phyloP scores from a whole-genome alignment of 306 rosid genomes.

The Glycyrrhiza uralensis region DNA sequence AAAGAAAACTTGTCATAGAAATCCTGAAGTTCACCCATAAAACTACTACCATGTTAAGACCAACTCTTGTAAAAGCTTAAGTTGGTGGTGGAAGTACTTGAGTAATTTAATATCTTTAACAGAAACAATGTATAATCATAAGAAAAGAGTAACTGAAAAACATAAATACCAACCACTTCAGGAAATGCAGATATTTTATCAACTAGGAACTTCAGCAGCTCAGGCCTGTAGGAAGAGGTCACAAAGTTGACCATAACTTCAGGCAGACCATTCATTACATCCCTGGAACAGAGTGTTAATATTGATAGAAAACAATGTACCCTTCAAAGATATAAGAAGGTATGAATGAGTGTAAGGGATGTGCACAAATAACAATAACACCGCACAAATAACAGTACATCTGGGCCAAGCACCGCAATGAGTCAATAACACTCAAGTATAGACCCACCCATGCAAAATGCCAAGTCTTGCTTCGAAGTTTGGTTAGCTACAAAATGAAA shows the following conservation, averaged over 20 bases:
- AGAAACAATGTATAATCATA: not conserved
- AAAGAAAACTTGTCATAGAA: not conserved
- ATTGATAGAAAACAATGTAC: not conserved
- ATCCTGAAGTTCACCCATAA: not conserved
- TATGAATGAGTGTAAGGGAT: not conserved
- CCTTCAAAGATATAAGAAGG: conserved; percentile 17
- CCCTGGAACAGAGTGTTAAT: conserved; percentile 43
- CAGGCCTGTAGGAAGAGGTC: conserved; percentile 82
- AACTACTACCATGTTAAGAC: not conserved
- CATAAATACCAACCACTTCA: conserved; percentile 79
- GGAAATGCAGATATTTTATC: conserved; percentile 65
- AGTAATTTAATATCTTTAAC: not conserved
- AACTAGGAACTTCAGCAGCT: conserved; percentile 65
- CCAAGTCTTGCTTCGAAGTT: not conserved
- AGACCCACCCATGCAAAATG: not conserved
- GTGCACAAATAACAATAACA: not conserved
- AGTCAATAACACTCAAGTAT: not conserved
- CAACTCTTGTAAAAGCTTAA: not conserved
- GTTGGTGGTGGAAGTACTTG: not conserved
- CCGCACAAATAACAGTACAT: not conserved
- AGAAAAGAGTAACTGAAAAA: conserved; percentile 16
- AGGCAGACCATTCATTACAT: conserved; percentile 61
- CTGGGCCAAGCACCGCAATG: not conserved
- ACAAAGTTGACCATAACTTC: conserved; percentile 96
- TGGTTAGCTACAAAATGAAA: not conserved